Base-by-base conservation (phyloP, 2,329 filamentous ascomycete genomes). In the Aspergillus pseudoterreus region DNA sequence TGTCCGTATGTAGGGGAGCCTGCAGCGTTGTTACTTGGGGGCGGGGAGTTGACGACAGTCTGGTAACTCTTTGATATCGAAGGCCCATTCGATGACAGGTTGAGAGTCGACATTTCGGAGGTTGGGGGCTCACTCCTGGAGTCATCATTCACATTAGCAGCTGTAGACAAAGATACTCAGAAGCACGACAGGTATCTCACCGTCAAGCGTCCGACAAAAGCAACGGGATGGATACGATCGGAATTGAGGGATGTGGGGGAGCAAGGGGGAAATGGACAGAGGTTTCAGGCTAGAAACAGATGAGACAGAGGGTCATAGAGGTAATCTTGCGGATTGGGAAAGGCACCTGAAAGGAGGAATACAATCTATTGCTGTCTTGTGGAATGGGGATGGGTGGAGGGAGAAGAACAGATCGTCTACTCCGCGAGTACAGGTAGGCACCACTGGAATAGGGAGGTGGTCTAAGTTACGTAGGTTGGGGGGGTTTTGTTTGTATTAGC, bases 1-100 rank as follows among this genome's bases (percentile, higher is more conserved):
- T 92, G 89, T 57, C 83, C 91, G 67, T 88, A 89, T 44, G 91
- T 96, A 36, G 89, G 82, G 44, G 92, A 96, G 67, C 78, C 79
- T 9, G 81, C 78, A 51, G 80, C 66, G 12, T 81, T 81, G 54
- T 80, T 35, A 22, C 36, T 77, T 14, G 83, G 78, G 51, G 77
- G 69, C 45, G 82, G 71, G 48, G 82, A 75, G 68, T 86, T 82
- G 64, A 89, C 77, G 46, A 90, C 78, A 47, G 82, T 80, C 66
- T 86, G 80, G 69, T 89, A 87, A 75, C 86, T 90, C 75, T 87
- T 89, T 64, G 73, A 70, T 66, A 97, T 96, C 54, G 85, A 90
- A 57, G 86, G 84, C 11, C 88, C 88, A 70, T 91, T 89, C 68
- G 82, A 83, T 57, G 88, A 92, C 49, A 90, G 79, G 65, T 92